phyloP scores from a whole-genome alignment of 169 alveolate genomes.

The Perkinsus chesapeaki region DNA sequence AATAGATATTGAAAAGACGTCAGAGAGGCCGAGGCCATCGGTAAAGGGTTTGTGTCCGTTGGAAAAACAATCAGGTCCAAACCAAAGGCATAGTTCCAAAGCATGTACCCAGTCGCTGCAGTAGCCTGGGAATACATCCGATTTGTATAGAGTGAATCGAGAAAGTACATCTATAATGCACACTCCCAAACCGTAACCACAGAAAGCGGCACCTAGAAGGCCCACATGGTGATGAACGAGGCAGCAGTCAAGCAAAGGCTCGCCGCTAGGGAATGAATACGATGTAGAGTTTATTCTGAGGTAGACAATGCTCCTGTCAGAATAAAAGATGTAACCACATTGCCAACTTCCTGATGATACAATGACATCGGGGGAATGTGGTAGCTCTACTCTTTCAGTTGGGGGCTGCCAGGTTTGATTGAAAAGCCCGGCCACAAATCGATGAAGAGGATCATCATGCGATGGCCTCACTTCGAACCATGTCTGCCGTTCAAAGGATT shows the following conservation, averaged over 20 bases:
- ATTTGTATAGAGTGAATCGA: neutral
- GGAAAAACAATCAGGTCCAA: neutral
- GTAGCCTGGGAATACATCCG: neutral
- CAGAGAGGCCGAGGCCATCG: too few relatives aligned
- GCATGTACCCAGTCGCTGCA: neutral
- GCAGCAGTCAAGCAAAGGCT: neutral
- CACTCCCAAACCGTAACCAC: neutral
- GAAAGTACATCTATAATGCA: neutral
- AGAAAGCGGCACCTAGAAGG: neutral
- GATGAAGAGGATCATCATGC: neutral
- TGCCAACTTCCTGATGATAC: neutral
- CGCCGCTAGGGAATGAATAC: neutral
- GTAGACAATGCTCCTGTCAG: neutral
- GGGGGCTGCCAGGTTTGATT: neutral
- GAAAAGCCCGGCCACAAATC: too few relatives aligned
- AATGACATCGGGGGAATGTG: neutral
- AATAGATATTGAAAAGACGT: too few relatives aligned
- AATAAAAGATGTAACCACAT: neutral
- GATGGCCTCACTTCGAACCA: too few relatives aligned
- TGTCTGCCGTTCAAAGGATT: too few relatives aligned
- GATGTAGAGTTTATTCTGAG: neutral
- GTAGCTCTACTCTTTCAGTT: neutral
- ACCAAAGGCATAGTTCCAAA: too few relatives aligned
- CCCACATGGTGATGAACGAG: neutral
- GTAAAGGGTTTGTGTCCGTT: neutral